Percentiles rank a stretch among this genome's conserved stretches.
Conservation (phyloP, 495 filamentous ascomycete species). For the Aspergillus ostianus region DNA sequence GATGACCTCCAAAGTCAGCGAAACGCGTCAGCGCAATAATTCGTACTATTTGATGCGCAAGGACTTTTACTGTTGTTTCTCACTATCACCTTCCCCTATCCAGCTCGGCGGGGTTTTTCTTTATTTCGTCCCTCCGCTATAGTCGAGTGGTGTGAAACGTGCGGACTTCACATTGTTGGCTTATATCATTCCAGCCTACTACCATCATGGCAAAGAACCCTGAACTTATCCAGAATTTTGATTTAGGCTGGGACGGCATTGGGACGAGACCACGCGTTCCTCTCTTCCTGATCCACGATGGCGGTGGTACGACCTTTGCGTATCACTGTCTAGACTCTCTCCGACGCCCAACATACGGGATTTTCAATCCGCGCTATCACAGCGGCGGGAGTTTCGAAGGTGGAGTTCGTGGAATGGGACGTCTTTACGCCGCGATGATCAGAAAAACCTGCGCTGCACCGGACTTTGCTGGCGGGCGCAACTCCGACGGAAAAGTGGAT, state of each 20-base stretch:
- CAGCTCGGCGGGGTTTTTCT: background rate
- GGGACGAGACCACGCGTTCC: background rate
- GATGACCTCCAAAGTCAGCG: background rate
- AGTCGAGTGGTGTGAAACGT: background rate
- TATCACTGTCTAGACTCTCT: conserved; percentile 1
- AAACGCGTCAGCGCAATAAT: background rate
- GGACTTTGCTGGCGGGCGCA: background rate
- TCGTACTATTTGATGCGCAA: background rate
- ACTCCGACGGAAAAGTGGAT: background rate
- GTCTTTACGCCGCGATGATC: background rate
- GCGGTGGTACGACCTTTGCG: conserved; percentile 2
- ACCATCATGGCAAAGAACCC: conserved; percentile 10
- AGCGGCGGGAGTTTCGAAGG: background rate
- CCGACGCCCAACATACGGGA: background rate
- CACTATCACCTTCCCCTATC: background rate
- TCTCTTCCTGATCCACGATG: conserved; percentile 1
- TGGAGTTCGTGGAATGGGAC: background rate
- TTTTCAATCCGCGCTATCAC: conserved; percentile 1
- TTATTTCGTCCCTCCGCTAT: background rate
- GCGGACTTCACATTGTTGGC: background rate
- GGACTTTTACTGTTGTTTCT: too few relatives aligned
- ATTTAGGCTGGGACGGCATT: background rate
- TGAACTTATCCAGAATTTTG: background rate
- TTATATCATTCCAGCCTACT: too few relatives aligned
- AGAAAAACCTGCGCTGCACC: background rate